phyloP scores from a whole-genome alignment of 768 basidiomycete genomes.

The Lentinula guzmanii region DNA sequence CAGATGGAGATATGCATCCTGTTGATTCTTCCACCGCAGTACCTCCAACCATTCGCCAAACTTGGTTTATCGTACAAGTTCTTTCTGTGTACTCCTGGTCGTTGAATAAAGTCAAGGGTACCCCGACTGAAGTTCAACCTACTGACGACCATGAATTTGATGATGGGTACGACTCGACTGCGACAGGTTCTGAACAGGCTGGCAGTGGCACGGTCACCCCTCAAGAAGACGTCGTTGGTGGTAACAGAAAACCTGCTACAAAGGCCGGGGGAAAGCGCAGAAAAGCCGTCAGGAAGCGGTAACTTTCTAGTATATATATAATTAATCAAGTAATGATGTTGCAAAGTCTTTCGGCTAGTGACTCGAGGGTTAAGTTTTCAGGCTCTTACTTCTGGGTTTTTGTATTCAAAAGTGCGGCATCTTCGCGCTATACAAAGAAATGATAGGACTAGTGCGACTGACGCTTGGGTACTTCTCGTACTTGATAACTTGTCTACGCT shows the following conservation, averaged over 20 bases:
- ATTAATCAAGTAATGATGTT: neutral
- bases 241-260: conserved; percentile 30
- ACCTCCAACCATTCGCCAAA: conserved; percentile 51
- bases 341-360: no score
- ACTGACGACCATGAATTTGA: conserved; percentile 5
- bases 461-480: no score
- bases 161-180: conserved; percentile 36
- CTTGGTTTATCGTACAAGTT: conserved; percentile 63
- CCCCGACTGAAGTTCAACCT: neutral
- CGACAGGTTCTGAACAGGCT: conserved; percentile 37
- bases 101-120: neutral
- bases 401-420: no score
- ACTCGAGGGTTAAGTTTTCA: no score
- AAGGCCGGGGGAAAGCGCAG: conserved; percentile 64
- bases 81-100: conserved; percentile 17
- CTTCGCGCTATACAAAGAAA: no score
- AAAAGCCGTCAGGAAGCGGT: conserved; percentile 49
- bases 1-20: conserved; percentile 48
- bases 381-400: no score
- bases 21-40: conserved; percentile 55
- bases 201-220: conserved; percentile 35
- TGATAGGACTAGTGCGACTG: no score
- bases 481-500: no score
- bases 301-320: conserved; percentile 6
- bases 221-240: conserved; percentile 22